phyloP scores from a whole-genome alignment of 306 rosid species.

The Sicyos edulis region DNA sequence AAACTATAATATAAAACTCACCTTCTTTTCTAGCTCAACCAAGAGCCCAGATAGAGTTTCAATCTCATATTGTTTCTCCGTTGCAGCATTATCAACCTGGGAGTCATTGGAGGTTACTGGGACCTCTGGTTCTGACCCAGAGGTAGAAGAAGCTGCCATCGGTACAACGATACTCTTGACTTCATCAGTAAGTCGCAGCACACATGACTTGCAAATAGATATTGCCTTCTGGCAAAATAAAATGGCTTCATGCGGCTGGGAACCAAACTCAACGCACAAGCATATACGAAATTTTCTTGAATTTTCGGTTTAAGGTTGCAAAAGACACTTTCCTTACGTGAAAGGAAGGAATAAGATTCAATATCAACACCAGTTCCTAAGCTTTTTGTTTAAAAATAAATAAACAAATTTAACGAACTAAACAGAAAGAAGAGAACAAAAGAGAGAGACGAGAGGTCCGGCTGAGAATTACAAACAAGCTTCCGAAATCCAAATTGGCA shows the following conservation, averaged over 20 bases:
- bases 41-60: slow-evolving; percentile 66
- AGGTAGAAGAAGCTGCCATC: slow-evolving; percentile 33
- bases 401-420: background rate
- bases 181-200: slow-evolving; percentile 54
- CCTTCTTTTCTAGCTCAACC: slow-evolving; percentile 91
- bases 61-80: slow-evolving; percentile 70
- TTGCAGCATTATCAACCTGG: slow-evolving; percentile 30
- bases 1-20: slow-evolving; percentile 18
- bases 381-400: too few species aligned
- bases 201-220: slow-evolving; percentile 66
- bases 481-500: background rate
- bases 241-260: slow-evolving; percentile 78
- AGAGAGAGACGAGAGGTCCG: background rate
- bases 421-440: background rate
- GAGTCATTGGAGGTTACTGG: slow-evolving; percentile 25
- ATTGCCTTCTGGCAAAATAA: slow-evolving; percentile 67
- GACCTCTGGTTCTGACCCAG: slow-evolving; percentile 37
- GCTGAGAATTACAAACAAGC: background rate
- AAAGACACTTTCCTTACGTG: slow-evolving; percentile 1
- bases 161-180: slow-evolving; percentile 44
- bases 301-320: slow-evolving; percentile 42
- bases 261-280: slow-evolving; percentile 75
- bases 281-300: slow-evolving; percentile 80
- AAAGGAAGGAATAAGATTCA: background rate
- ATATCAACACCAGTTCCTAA: background rate